Evolutionary conservation across 768 basidiomycete genomes (phyloP), one percentile per base, ranked within the genome.

Genomic region (Daedaleopsis nitida): DNA sequence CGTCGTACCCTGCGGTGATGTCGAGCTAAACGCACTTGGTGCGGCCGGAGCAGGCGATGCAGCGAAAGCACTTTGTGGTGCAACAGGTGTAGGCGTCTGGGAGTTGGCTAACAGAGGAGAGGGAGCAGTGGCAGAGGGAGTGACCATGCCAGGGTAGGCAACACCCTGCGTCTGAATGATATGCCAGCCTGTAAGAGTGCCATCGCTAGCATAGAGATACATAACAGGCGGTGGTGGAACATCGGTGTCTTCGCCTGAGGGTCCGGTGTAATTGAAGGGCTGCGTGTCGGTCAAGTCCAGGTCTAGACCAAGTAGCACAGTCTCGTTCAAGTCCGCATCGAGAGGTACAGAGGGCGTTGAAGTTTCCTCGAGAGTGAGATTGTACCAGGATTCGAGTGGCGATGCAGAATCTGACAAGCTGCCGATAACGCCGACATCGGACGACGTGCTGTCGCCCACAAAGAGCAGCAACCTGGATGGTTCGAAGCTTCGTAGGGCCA

Each of bases 131-230:
- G 59, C 52, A 19, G 58, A 48, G 12, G 70, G 39, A 10, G 72
- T 67, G 7, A 80, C 69, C 80, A 91, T 84, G 32, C 84, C 84
- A 44, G 78, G 74, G 68, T 91, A 92, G 9, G 81, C 75, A 17
- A 65, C 72, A 1, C 77, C 80, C 44, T 80, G 81, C 9, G 78
- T 75, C 68, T 88, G 84, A 39, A 89, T 82, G 21, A 89, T 68
- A 69, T 86, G 78, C 90, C 91, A 94, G 4, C 79, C 91, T 51
- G 86, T 81, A 23, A 94, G 57, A 0, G 90, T 89, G 19, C 91
- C 91, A 68, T 94, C 91, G 56, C 86, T 91, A 12, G 89, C 80
- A 72, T 90, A 92, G 3, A 84, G 86, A 70, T 86, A 92, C 73
- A 92, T 74, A 57, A 91, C 77, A 0, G 91, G 91, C 13, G 79